phyloP scores from a whole-genome alignment of 306 rosid genomes.

The Betula pendula region DNA sequence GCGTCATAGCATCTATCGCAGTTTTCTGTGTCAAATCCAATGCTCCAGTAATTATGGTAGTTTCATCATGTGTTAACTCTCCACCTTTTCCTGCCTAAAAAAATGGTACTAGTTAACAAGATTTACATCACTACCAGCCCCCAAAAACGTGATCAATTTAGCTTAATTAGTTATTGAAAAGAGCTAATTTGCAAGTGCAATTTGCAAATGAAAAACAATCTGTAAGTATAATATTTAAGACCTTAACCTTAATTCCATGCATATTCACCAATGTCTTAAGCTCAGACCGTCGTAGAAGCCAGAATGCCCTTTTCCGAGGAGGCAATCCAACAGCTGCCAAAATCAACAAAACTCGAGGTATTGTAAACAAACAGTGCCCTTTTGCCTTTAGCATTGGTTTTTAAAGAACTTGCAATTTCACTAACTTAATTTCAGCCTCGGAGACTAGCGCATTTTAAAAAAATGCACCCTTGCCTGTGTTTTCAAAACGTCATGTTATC shows the following conservation, averaged over 20 bases:
- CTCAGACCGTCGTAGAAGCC: constrained; percentile 64
- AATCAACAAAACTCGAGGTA: too few relatives aligned
- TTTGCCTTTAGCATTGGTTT: too few relatives aligned
- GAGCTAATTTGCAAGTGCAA: constrained; percentile 5
- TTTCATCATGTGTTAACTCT: constrained; percentile 69
- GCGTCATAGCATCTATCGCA: constrained; percentile 86
- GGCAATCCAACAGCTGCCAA: constrained; percentile 68
- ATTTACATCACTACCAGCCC: background rate
- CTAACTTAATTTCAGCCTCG: too few relatives aligned
- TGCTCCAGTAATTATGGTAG: constrained; percentile 72
- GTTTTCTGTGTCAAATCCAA: constrained; percentile 74
- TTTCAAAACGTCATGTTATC: too few relatives aligned
- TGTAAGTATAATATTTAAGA: background rate
- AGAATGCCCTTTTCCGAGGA: constrained; percentile 60
- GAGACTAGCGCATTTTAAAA: too few relatives aligned
- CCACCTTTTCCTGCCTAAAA: constrained; percentile 88
- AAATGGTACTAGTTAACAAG: background rate
- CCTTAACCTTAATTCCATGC: constrained; percentile 64
- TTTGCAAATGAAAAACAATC: background rate
- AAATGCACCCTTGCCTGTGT: too few relatives aligned
- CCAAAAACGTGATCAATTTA: too few relatives aligned
- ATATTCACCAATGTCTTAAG: constrained; percentile 75
- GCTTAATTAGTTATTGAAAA: too few relatives aligned
- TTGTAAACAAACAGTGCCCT: too few relatives aligned
- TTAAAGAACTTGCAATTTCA: too few relatives aligned